Conservation (phyloP, 1,284 basidiomycete species). For the Cryptococcus amylolentus region DNA sequence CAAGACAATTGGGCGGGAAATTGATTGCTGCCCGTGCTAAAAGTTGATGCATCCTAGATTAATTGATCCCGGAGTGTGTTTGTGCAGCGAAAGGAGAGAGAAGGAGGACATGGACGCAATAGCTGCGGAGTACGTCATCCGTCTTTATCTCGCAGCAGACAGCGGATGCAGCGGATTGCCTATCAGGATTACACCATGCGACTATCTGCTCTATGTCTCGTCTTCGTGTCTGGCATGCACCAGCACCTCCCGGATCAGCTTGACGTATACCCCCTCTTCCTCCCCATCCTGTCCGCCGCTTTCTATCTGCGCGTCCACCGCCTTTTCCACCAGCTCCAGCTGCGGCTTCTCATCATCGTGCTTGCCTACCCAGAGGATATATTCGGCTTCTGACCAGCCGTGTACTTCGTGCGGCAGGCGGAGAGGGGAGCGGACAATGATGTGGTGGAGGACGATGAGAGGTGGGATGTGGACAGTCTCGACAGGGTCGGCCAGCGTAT, state of each 20-base stretch:
- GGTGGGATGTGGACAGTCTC: constrained; percentile 69
- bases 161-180: too few relatives aligned
- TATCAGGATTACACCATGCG: too few relatives aligned
- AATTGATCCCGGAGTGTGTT: too few relatives aligned
- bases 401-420: constrained; percentile 79
- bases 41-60: too few relatives aligned
- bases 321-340: constrained; percentile 40
- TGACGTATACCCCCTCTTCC: constrained; percentile 19
- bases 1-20: too few relatives aligned
- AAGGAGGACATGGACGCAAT: too few relatives aligned
- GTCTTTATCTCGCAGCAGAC: constrained; percentile 2
- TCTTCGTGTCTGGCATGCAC: constrained; percentile 30
- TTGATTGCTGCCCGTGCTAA: too few relatives aligned
- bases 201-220: not conserved
- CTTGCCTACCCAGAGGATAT: constrained; percentile 52
- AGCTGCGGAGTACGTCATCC: too few relatives aligned
- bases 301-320: constrained; percentile 37
- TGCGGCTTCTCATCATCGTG: constrained; percentile 37
- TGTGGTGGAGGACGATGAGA: constrained; percentile 82
- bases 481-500: constrained; percentile 60
- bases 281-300: constrained; percentile 4
- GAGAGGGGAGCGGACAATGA: constrained; percentile 81
- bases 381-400: constrained; percentile 88
- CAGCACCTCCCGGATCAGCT: constrained; percentile 37
- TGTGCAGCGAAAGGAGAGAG: too few relatives aligned